Conservation (phyloP, 2,329 filamentous ascomycete genomes). For the Beauveria brongniartii region DNA sequence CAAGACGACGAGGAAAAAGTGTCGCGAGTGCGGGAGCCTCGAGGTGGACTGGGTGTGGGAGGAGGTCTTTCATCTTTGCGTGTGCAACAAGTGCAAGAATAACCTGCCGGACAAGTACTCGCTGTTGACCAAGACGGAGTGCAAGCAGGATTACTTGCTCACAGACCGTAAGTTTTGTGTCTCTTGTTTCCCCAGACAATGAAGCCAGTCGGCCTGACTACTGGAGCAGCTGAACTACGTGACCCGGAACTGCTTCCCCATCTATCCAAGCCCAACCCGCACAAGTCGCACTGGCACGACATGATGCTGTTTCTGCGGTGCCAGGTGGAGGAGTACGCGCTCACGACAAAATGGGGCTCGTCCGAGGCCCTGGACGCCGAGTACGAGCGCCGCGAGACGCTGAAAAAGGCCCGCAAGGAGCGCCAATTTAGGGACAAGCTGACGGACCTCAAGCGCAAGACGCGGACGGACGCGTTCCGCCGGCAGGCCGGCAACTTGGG, state of each 20-base stretch:
- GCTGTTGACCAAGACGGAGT: constrained; percentile 93
- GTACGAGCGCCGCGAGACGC: constrained; percentile 68
- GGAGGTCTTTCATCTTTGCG: constrained; percentile 65
- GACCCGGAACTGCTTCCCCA: constrained; percentile 82
- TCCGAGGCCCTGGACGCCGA: constrained; percentile 79
- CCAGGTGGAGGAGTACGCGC: constrained; percentile 91
- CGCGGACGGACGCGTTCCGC: constrained; percentile 81
- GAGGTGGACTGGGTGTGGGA: constrained; percentile 97
- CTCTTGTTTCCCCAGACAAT: too few species aligned
- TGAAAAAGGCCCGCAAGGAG: constrained; percentile 81
- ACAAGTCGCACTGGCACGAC: constrained; percentile 93
- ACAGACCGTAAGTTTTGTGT: constrained; percentile 63
- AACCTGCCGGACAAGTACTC: constrained; percentile 88
- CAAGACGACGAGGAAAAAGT: constrained; percentile 59
- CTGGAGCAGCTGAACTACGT: constrained; percentile 65
- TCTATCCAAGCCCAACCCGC: constrained; percentile 83
- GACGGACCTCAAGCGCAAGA: constrained; percentile 85
- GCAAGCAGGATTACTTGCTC: constrained; percentile 86
- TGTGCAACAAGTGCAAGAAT: constrained; percentile 84
- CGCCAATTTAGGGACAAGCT: constrained; percentile 87
- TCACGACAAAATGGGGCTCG: constrained; percentile 85
- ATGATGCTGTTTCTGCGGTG: constrained; percentile 97
- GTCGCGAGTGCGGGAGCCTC: constrained; percentile 70
- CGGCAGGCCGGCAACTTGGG: constrained; percentile 56
- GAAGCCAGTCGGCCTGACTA: not conserved